Percentiles rank a stretch among this genome's conserved stretches.
These are phyloP conservation scores for Berberis thunbergii DNA, from an alignment of 164 flowering plant genomes.

Conservation along the genomic window DNA sequence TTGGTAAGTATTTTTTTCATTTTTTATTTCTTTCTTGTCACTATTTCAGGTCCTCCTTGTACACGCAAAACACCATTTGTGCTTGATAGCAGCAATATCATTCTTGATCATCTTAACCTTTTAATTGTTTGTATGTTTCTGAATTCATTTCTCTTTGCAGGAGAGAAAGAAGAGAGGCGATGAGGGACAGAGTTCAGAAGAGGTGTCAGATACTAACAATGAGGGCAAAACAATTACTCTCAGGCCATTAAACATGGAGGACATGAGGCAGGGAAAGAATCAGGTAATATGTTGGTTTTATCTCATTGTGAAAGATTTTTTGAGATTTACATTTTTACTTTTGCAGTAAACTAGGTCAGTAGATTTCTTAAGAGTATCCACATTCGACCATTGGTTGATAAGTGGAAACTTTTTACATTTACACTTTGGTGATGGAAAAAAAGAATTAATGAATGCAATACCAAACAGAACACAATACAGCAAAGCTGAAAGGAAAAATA, in stretches of 20 bases:
- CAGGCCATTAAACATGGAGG: constrained; percentile 87
- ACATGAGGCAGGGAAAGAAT: constrained; percentile 83
- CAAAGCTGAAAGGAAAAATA: too few relatives aligned
- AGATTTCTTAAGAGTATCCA: too few relatives aligned
- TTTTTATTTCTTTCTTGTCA: too few relatives aligned
- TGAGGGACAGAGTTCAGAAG: constrained; percentile 36
- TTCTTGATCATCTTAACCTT: neutral
- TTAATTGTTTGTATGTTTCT: neutral
- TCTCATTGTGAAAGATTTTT: neutral
- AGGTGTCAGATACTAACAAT: constrained; percentile 28
- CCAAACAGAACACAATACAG: too few relatives aligned
- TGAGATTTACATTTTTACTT: too few relatives aligned
- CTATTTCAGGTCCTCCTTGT: too few relatives aligned
- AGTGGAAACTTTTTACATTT: too few relatives aligned
- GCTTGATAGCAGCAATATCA: constrained; percentile 83
- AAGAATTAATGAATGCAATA: too few relatives aligned
- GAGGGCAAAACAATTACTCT: constrained; percentile 48
- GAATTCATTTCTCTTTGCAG: constrained; percentile 19
- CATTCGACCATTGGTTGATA: too few relatives aligned
- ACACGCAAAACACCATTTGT: constrained; percentile 8
- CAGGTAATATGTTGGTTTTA: constrained; percentile 42
- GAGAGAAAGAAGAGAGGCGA: constrained; percentile 55
- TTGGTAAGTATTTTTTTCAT: too few relatives aligned
- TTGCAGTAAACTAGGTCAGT: too few relatives aligned
- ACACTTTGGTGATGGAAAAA: too few relatives aligned